Conservation (phyloP, 2,329 filamentous ascomycete genomes). For the Clonostachys rhizophaga region DNA sequence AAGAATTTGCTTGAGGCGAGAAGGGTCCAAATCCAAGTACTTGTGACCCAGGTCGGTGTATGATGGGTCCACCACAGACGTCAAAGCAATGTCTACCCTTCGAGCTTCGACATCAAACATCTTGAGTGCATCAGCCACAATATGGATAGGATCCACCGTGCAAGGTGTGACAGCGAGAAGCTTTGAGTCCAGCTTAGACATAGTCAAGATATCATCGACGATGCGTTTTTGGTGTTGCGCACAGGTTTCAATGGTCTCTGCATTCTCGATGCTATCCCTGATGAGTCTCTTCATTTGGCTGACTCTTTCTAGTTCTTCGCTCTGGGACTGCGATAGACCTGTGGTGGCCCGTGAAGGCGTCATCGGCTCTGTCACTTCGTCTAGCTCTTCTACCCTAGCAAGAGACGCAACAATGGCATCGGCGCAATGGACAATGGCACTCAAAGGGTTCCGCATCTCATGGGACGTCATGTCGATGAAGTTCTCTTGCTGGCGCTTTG, state of each 20-base stretch:
- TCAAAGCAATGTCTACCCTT: conserved; percentile 63
- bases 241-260: conserved; percentile 73
- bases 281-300: conserved; percentile 39
- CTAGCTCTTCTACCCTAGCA: conserved; percentile 34
- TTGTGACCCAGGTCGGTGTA: conserved; percentile 54
- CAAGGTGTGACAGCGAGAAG: conserved; percentile 69
- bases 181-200: conserved; percentile 73
- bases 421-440: conserved; percentile 69
- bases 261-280: conserved; percentile 62
- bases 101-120: conserved; percentile 76
- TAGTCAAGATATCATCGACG: conserved; percentile 69
- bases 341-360: conserved; percentile 11
- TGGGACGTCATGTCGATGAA: conserved; percentile 76
- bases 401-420: conserved; percentile 60
- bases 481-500: conserved; percentile 68
- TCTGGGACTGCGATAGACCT: not conserved
- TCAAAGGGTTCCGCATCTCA: conserved; percentile 70
- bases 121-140: conserved; percentile 64
- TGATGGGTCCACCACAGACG: conserved; percentile 58
- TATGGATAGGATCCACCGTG: conserved; percentile 60
- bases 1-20: conserved; percentile 70
- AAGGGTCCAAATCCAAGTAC: conserved; percentile 68
- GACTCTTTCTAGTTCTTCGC: not conserved
- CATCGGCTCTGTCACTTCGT: conserved; percentile 12
- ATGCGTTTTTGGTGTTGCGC: conserved; percentile 77